These are phyloP conservation scores for Boletus reticuloceps DNA, from an alignment of 768 basidiomycete genomes.

Conservation along the genomic window DNA sequence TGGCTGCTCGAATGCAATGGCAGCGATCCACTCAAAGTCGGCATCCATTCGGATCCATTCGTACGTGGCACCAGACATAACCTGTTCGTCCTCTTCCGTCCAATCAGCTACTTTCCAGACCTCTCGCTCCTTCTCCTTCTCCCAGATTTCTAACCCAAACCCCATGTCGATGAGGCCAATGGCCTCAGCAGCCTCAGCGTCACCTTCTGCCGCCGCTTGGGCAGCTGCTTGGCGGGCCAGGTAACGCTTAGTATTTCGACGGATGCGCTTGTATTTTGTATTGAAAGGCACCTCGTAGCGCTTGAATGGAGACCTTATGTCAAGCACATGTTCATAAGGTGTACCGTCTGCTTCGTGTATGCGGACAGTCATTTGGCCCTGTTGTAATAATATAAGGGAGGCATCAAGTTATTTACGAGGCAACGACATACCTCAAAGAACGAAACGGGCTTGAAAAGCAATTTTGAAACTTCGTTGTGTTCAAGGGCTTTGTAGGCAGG, in stretches of 20 bases:
- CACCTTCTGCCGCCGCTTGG: slow-evolving; percentile 89
- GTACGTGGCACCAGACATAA: slow-evolving; percentile 94
- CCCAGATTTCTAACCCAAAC: slow-evolving; percentile 93
- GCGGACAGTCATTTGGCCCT: slow-evolving; percentile 98
- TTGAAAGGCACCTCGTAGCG: slow-evolving; percentile 99
- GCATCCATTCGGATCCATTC: slow-evolving; percentile 99
- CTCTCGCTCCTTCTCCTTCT: slow-evolving; percentile 88
- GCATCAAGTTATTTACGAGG: background rate
- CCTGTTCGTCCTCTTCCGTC: slow-evolving; percentile 93
- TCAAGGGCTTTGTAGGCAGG: slow-evolving; percentile 69
- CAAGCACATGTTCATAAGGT: slow-evolving; percentile 96
- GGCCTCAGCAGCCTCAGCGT: slow-evolving; percentile 87
- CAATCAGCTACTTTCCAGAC: slow-evolving; percentile 98
- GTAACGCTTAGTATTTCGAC: slow-evolving; percentile 94
- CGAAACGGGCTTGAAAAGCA: slow-evolving; percentile 75
- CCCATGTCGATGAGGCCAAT: slow-evolving; percentile 94
- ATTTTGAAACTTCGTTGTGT: slow-evolving; percentile 64
- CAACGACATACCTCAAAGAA: slow-evolving; percentile 74
- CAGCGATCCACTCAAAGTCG: slow-evolving; percentile 99
- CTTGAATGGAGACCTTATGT: slow-evolving; percentile 83
- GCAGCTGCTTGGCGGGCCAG: slow-evolving; percentile 90
- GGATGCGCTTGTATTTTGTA: slow-evolving; percentile 96
- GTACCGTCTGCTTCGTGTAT: slow-evolving; percentile 99
- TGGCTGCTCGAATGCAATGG: slow-evolving; percentile 88
- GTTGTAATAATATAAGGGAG: slow-evolving; percentile 5